Base-by-base conservation (phyloP, 2,329 filamentous ascomycete species). In the Fusarium temperatum region DNA sequence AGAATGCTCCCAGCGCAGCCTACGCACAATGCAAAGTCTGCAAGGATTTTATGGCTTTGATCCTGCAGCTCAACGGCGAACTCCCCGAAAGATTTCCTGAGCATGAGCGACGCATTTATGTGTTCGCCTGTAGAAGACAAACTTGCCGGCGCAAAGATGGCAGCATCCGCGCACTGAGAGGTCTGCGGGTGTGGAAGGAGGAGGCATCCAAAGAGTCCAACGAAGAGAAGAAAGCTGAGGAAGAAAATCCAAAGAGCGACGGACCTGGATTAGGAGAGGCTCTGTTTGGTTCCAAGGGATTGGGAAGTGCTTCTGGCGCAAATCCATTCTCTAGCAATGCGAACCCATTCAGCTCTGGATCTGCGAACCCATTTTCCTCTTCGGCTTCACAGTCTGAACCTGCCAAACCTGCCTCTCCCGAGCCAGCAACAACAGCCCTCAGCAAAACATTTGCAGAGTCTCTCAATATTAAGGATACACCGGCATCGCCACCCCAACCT, bases 31-130 rank as follows among this genome's bases (percentile, higher is more conserved):
- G 96, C 86, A 94, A 93, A 83, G 89, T 93, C 74, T 99, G 96
- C 89, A 93, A 94, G 75, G 89, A 91, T 59, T 84, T 94, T 59
- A 94, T 98, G 90, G 91, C 90, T 4, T 88, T 98, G 17, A 89
- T 99, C 7, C 89, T 99, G 53, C 95, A 99, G 82, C 89, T 99
- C 35, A 94, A 99, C 82, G 95, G 91, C 78, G 95, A 98, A 80
- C 88, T 98, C 8, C 95, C 95, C 20, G 93, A 96, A 63, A 88
- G 90, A 55, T 98, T 98, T 79, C 93, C 95, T 4, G 91, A 92
- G 63, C 94, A 98, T 82, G 94, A 98, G 79, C 89, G 96, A 75
- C 90, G 96, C 70, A 81, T 99, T 24, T 98, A 98, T 79, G 87
- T 99, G 18, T 95, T 97, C 81, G 89, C 89, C 24, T 99, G 96